These are phyloP conservation scores for Leccinum variabile DNA, from an alignment of 1,284 basidiomycete genomes.

Conservation along the genomic window DNA sequence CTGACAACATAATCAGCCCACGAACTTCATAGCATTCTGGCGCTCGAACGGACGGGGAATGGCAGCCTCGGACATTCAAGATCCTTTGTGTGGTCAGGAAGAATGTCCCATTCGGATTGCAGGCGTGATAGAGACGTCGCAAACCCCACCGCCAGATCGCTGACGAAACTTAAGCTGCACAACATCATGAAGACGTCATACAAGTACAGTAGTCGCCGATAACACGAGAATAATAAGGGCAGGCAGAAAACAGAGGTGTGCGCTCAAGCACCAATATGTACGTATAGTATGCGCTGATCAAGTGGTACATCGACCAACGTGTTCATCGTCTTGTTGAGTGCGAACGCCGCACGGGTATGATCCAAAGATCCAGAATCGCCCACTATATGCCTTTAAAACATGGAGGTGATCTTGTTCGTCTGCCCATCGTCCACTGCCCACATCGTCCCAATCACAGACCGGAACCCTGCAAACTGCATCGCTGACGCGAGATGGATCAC, in stretches of 20 bases:
- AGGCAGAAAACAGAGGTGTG: background rate
- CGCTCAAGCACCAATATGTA: background rate
- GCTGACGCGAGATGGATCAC: background rate
- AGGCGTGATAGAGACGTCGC: too few species aligned
- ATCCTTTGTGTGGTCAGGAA: too few species aligned
- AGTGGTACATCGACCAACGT: background rate
- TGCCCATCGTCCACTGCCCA: background rate
- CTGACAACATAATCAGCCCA: too few species aligned
- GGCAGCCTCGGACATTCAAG: too few species aligned
- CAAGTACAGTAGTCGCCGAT: background rate
- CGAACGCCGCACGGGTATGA: background rate
- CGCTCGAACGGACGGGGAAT: too few species aligned
- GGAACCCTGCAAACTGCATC: background rate
- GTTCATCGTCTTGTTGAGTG: background rate
- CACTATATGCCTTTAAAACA: background rate
- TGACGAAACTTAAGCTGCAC: too few species aligned
- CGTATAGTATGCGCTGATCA: background rate
- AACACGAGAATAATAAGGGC: too few species aligned
- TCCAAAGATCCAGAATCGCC: background rate
- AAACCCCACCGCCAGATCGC: too few species aligned
- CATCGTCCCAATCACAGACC: constrained; percentile 1
- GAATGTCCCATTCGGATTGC: too few species aligned
- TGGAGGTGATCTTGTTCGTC: background rate
- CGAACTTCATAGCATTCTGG: too few species aligned
- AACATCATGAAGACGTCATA: background rate